Base-by-base conservation (phyloP, 2,329 filamentous ascomycete species). In the Trichoderma polysporum region DNA sequence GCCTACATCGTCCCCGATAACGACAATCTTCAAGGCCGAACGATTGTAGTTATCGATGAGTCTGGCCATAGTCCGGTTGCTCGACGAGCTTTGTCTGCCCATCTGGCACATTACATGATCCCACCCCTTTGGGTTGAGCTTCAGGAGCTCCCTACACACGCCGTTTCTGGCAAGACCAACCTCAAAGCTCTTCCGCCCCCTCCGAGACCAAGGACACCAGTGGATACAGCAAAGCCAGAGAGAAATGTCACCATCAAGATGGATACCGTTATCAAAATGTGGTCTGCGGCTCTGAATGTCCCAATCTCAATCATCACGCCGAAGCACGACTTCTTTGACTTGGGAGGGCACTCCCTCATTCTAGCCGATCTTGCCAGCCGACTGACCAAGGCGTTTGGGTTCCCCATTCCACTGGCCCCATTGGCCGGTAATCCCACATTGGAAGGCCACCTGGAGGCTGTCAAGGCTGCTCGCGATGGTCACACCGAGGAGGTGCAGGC, bases 81-180 rank as follows among this genome's bases (percentile, higher is more conserved):
- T 3, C 85, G 91, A 54, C 86, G 88, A 65, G 84, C 85, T 17
- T 82, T 94, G 2, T 84, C 88, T 1, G 80, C 85, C 17, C 87
- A 88, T 69, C 83, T 94, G 33, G 91, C 91, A 1, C 90, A 92
- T 69, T 94, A 94, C 77, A 94, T 94, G 91, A 90, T 94, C 63
- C 91, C 91, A 0, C 84, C 90, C 0, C 77, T 93, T 3, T 94
- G 91, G 91, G 88, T 94, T 41, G 86, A 90, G 73, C 78, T 94
- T 35, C 85, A 90, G 2, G 84, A 85, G 68, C 78, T 94, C 5
- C 91, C 91, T 0, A 93, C 91, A 0, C 89, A 93, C 71, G 88
- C 87, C 58, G 91, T 94, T 1, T 94, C 91, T 15, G 91, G 91
- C 22, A 94, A 94, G 79, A 87, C 89, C 22, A 90, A 94, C 72